phyloP scores from a whole-genome alignment of 345 rosid genomes.

The Psidium guajava region DNA sequence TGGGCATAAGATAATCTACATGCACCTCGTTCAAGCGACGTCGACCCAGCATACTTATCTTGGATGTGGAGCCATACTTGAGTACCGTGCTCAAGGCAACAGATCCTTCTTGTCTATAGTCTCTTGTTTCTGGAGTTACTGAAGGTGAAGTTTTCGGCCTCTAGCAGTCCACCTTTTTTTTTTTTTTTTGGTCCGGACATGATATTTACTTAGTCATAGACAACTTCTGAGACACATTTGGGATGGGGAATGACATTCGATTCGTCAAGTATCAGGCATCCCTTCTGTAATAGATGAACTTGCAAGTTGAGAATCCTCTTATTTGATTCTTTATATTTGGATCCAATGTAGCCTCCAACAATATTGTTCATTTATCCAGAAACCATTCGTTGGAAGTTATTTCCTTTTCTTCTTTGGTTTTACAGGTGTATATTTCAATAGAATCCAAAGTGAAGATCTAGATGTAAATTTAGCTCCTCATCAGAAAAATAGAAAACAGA shows the following conservation, averaged over 20 bases:
- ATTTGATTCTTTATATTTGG: background rate
- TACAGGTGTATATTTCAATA: background rate
- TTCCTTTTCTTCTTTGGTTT: background rate
- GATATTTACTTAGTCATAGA: background rate
- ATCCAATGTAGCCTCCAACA: background rate
- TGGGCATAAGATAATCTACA: background rate
- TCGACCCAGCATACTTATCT: background rate
- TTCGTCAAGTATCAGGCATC: background rate
- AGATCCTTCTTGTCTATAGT: background rate
- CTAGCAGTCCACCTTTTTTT: background rate
- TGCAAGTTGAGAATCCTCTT: background rate
- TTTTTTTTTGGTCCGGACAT: background rate
- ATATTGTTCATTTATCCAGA: background rate
- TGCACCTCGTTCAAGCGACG: background rate
- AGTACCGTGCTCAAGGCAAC: background rate
- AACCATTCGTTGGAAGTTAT: background rate
- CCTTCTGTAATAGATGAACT: background rate
- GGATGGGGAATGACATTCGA: background rate
- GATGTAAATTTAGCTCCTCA: background rate
- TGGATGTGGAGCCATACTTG: background rate
- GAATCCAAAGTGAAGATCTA: background rate
- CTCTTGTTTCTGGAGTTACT: background rate
- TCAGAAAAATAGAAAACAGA: too few species aligned
- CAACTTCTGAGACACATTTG: background rate
- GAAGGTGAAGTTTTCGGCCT: background rate